Conservation (phyloP, 2,329 filamentous ascomycete species). For the Aspergillus pseudoviridinutans region DNA sequence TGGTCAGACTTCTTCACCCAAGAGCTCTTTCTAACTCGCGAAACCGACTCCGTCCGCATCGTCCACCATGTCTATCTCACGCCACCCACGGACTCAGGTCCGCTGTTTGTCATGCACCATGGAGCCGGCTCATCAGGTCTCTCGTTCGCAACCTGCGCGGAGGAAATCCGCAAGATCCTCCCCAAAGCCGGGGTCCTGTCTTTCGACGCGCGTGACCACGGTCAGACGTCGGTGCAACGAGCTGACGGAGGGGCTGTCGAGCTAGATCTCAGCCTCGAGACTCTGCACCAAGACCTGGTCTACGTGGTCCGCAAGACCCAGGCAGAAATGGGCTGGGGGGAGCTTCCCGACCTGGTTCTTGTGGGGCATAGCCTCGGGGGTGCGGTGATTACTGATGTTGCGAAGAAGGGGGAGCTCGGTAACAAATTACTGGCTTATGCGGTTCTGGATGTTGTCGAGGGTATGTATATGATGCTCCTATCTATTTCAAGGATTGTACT, state of each 20-base stretch:
- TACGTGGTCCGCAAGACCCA: conserved; percentile 66
- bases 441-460: conserved; percentile 92
- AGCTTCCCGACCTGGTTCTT: conserved; percentile 70
- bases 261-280: conserved; percentile 67
- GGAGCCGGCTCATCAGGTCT: conserved; percentile 90
- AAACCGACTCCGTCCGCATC: conserved; percentile 43
- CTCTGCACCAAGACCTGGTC: conserved; percentile 69
- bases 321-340: conserved; percentile 65
- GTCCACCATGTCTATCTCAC: conserved; percentile 84
- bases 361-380: conserved; percentile 92
- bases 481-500: background rate
- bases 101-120: conserved; percentile 90
- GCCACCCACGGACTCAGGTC: conserved; percentile 67
- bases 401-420: conserved; percentile 63
- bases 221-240: conserved; percentile 52
- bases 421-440: conserved; percentile 73
- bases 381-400: conserved; percentile 82
- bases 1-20: conserved; percentile 92
- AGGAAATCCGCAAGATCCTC: conserved; percentile 71
- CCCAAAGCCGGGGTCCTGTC: conserved; percentile 80
- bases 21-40: conserved; percentile 65
- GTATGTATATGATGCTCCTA: conserved; percentile 15
- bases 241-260: conserved; percentile 31
- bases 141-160: conserved; percentile 78
- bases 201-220: conserved; percentile 82